Percentiles rank a stretch among this genome's conserved stretches.
These are phyloP conservation scores for Penicillium expansum DNA, from an alignment of 2,329 filamentous ascomycete genomes.

Conservation along the genomic window DNA sequence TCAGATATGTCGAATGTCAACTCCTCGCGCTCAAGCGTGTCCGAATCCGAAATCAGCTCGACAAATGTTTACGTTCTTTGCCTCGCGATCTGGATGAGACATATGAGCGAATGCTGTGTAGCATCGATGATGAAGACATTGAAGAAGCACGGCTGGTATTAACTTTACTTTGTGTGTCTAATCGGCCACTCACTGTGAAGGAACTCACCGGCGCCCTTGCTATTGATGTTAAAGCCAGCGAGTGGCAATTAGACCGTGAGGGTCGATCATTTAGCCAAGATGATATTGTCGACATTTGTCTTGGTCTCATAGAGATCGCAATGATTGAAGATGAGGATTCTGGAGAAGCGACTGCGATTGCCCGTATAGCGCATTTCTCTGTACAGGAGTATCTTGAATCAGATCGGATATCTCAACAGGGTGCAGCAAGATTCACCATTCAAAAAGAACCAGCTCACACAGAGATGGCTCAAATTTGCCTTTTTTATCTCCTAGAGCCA, in stretches of 20 bases:
- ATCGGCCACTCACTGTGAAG: constrained; percentile 19
- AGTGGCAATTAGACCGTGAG: constrained; percentile 9
- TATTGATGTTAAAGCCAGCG: constrained; percentile 17
- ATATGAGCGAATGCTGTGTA: constrained; percentile 30
- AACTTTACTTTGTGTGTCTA: constrained; percentile 25
- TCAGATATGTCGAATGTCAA: constrained; percentile 33
- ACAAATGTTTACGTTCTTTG: constrained; percentile 23
- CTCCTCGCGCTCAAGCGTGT: constrained; percentile 13
- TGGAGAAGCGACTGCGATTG: neutral
- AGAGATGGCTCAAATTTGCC: constrained; percentile 6
- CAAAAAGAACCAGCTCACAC: neutral
- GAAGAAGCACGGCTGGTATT: constrained; percentile 27
- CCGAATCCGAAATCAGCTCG: constrained; percentile 21
- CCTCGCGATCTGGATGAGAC: constrained; percentile 30
- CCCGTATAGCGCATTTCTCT: constrained; percentile 34
- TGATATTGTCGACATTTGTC: constrained; percentile 23
- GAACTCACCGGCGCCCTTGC: constrained; percentile 27
- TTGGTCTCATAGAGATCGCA: constrained; percentile 22
- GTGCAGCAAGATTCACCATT: neutral
- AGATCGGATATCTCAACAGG: constrained; percentile 16
- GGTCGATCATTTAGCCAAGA: constrained; percentile 15
- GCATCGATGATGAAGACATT: constrained; percentile 15
- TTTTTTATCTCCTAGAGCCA: constrained; percentile 8
- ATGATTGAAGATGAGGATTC: too few species aligned
- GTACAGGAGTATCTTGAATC: constrained; percentile 34